Base-by-base conservation (phyloP, 2,329 filamentous ascomycete genomes). In the Verticillium tricorpus region DNA sequence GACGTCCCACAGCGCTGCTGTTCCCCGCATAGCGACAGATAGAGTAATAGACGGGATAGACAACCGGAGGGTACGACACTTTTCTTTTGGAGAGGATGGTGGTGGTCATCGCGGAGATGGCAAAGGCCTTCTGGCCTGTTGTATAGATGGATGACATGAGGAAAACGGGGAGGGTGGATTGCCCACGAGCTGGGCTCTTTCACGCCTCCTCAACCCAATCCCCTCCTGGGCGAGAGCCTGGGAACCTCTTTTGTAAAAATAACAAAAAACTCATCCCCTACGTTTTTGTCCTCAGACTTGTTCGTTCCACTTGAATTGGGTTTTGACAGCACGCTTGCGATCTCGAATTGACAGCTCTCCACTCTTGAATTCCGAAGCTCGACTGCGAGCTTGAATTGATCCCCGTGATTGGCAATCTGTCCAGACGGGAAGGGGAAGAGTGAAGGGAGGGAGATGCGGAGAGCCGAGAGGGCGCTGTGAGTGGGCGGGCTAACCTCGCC, bases 21-120 rank as follows among this genome's bases (percentile, higher is more conserved):
- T 56, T 31, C 54, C 54, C 54, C 25, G 25, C 31, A 34, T 34
- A 34, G 54, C 54, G 54, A 34, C 25, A 37, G 28, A 58, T 58
- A 58, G 56, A 58, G 56, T 58, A 58, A 58, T 58, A 58, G 56
- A 58, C 56, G 56, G 56, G 56, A 37, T 58, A 58, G 56, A 58
- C 56, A 39, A 39, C 34, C 25, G 56, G 34, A 56, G 54, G 54
- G 54, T 34, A 52, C 45, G 45, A 52, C 45, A 52, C 45, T 52
- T 52, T 52, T 52, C 45, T 34, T 57, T 57, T 15, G 34, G 55
- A 57, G 34, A 37, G 34, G 55, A 57, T 32, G 31, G 34, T 57
- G 55, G 55, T 32, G 55, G 55, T 57, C 55, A 52, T 52, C 45
- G 45, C 45, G n/a, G 45, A 52, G 45, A 52, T 52, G 45, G 12